phyloP scores from a whole-genome alignment of 2,329 filamentous ascomycete species.

The Tolypocladium tundrense region DNA sequence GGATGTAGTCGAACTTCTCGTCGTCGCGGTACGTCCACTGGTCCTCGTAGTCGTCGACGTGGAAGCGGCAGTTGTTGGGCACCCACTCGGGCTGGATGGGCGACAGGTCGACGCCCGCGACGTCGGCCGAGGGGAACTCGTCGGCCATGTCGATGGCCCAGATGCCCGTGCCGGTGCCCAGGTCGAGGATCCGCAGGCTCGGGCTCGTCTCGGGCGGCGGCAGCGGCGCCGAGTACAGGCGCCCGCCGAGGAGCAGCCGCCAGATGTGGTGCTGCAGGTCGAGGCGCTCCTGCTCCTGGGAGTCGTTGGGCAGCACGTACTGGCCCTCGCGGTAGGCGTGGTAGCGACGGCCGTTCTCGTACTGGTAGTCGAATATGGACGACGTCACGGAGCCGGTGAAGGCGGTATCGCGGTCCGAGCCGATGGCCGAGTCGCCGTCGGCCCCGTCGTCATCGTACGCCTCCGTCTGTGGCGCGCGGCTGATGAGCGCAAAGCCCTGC shows the following conservation, averaged over 20 bases:
- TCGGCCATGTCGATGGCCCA: conserved; percentile 50
- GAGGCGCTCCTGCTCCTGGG: conserved; percentile 42
- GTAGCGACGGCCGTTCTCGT: conserved; percentile 38
- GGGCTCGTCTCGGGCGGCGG: conserved; percentile 6
- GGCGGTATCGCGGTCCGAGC: conserved; percentile 18
- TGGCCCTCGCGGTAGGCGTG: conserved; percentile 35
- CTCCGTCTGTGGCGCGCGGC: conserved; percentile 2
- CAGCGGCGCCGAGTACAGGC: conserved; percentile 35
- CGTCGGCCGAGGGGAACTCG: conserved; percentile 22
- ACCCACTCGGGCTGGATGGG: conserved; percentile 49
- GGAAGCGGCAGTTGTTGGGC: conserved; percentile 52
- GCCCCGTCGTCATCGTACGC: conserved; percentile 8
- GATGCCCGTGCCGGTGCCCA: conserved; percentile 52
- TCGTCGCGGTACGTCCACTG: conserved; percentile 30
- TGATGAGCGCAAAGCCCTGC: background rate
- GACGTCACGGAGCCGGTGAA: conserved; percentile 27
- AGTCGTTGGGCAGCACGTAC: conserved; percentile 38
- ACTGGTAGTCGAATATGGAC: conserved; percentile 31
- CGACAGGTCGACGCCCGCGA: conserved; percentile 43
- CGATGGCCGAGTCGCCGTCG: conserved; percentile 23
- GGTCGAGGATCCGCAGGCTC: conserved; percentile 37
- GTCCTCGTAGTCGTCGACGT: conserved; percentile 56
- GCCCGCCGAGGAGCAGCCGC: conserved; percentile 31
- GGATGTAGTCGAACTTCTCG: conserved; percentile 24
- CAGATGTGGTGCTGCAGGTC: conserved; percentile 46